phyloP scores from a whole-genome alignment of 2,329 filamentous ascomycete species.

The Colletotrichum higginsianum region DNA sequence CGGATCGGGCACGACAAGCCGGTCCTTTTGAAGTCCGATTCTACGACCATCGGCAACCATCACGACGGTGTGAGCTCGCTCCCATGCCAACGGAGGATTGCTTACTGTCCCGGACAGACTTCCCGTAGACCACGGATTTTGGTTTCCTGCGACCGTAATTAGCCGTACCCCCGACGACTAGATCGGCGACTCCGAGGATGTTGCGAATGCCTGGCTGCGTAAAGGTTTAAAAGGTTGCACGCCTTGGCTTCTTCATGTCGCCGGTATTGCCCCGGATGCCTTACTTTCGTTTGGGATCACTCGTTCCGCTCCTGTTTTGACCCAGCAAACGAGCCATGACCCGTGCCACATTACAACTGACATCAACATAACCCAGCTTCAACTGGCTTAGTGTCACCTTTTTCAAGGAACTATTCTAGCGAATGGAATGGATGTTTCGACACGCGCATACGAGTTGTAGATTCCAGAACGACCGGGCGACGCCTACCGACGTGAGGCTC shows the following conservation, averaged over 20 bases:
- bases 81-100: constrained; percentile 25
- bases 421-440: neutral
- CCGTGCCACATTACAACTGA: neutral
- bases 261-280: no score
- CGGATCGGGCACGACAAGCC: constrained; percentile 41
- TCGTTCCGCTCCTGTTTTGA: no score
- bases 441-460: neutral
- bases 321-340: no score
- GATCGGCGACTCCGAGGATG: constrained; percentile 16
- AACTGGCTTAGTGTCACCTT: neutral
- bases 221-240: no score
- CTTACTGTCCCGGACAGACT: constrained; percentile 17
- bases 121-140: neutral
- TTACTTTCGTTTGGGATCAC: no score
- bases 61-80: constrained; percentile 14
- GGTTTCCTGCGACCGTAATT: constrained; percentile 30
- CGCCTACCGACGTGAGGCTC: neutral
- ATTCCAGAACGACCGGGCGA: neutral
- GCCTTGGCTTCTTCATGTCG: no score
- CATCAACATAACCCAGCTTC: neutral
- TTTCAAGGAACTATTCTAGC: no score
- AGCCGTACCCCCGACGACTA: constrained; percentile 29
- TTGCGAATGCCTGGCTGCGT: no score
- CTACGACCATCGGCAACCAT: constrained; percentile 32
- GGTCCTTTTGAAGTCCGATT: constrained; percentile 43